A percentile compares a stretch with the other conserved stretches of the same genome.
These are phyloP conservation scores for Wickerhamomyces sydowiorum DNA, from an alignment of 805 yeast genomes.

Conservation along the genomic window DNA sequence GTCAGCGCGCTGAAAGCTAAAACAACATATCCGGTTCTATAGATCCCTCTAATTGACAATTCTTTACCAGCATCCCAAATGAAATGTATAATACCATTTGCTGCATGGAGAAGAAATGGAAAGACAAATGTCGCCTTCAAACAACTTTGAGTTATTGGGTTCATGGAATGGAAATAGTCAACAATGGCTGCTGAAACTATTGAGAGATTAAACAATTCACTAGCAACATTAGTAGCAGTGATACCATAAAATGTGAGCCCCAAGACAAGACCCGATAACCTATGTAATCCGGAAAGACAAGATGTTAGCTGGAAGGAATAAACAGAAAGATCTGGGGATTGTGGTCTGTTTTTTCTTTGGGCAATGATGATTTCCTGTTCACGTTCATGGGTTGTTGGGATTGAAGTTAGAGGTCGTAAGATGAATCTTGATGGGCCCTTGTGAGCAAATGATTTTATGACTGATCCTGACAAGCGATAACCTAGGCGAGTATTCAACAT, in stretches of 20 bases:
- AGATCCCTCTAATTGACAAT: slow-evolving; percentile 79
- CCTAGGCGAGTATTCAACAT: too few relatives aligned
- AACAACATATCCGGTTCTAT: slow-evolving; percentile 85
- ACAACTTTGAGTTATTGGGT: slow-evolving; percentile 52
- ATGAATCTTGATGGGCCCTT: too few relatives aligned
- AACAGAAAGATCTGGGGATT: slow-evolving; percentile 84
- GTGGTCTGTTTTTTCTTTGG: slow-evolving; percentile 85
- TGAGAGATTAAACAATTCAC: slow-evolving; percentile 53
- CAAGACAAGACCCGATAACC: slow-evolving; percentile 81
- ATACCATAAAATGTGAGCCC: slow-evolving; percentile 76
- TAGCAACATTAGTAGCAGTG: slow-evolving; percentile 68
- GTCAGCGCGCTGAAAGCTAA: slow-evolving; percentile 53
- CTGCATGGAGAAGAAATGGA: slow-evolving; percentile 84
- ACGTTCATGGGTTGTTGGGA: slow-evolving; percentile 53
- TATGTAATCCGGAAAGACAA: slow-evolving; percentile 75
- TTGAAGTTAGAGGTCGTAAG: too few relatives aligned
- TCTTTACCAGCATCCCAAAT: slow-evolving; percentile 87
- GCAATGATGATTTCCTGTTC: slow-evolving; percentile 67
- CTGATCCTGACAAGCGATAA: too few relatives aligned
- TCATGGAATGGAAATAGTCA: slow-evolving; percentile 45
- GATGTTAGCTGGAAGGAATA: slow-evolving; percentile 89
- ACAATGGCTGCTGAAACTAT: slow-evolving; percentile 29
- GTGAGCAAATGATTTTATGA: too few relatives aligned
- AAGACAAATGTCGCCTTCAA: slow-evolving; percentile 67
- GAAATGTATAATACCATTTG: slow-evolving; percentile 89